phyloP scores from a whole-genome alignment of 257 asterid species.

The Lycium barbarum region DNA sequence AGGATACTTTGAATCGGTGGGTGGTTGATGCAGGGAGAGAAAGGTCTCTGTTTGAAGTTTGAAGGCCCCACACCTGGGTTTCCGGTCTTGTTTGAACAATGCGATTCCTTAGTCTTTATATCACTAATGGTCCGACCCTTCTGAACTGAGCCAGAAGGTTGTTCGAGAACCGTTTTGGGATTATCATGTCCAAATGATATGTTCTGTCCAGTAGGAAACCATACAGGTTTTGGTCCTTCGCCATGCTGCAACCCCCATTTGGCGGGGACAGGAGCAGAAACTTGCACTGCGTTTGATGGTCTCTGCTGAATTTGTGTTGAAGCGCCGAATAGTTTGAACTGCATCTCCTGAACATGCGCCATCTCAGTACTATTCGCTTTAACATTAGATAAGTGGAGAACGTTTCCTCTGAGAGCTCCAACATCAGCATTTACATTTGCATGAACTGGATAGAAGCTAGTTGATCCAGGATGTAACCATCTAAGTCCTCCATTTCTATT shows the following conservation, averaged over 20 bases:
- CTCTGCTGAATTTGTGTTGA: conserved; percentile 45
- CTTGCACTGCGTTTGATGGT: conserved; percentile 36
- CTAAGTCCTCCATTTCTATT: conserved; percentile 30
- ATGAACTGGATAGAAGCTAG: conserved; percentile 40
- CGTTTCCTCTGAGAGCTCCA: not conserved
- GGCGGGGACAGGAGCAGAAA: conserved; percentile 45
- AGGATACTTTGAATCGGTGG: conserved; percentile 30
- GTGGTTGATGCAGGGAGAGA: conserved; percentile 30
- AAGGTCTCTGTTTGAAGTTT: not conserved
- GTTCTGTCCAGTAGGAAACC: conserved; percentile 10
- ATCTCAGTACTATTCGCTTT: conserved; percentile 35
- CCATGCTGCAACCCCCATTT: conserved; percentile 35
- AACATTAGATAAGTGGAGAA: not conserved
- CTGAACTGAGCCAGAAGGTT: conserved; percentile 24
- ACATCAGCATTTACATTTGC: conserved; percentile 33
- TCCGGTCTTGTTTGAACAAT: not conserved
- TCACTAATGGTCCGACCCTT: conserved; percentile 47
- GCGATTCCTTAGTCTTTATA: conserved; percentile 33
- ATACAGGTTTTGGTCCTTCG: conserved; percentile 32
- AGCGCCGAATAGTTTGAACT: conserved; percentile 41
- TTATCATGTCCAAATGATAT: conserved; percentile 33
- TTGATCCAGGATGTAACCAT: conserved; percentile 29
- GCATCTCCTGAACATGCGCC: conserved; percentile 35
- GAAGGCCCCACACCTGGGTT: too few relatives aligned
- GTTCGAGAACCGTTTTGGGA: conserved; percentile 38